Conservation (phyloP, 352 stramenopile species). For the Phytophthora ramorum region DNA sequence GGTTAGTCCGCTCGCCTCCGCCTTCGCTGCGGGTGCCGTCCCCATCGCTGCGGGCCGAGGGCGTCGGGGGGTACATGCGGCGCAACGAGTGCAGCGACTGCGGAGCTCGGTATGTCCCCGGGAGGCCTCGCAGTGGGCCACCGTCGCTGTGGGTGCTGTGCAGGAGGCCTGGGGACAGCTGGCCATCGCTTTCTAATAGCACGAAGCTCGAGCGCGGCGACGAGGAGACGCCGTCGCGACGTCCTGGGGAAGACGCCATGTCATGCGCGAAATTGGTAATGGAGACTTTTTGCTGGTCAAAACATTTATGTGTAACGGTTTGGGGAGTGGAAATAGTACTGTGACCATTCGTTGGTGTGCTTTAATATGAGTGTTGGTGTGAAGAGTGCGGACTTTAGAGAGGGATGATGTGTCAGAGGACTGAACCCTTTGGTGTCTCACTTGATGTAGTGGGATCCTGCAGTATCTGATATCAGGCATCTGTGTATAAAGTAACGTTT, state of each 20-base stretch:
- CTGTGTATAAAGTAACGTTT: not conserved
- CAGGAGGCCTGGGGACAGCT: constrained; percentile 31
- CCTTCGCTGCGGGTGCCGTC: constrained; percentile 22
- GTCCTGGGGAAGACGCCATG: constrained; percentile 26
- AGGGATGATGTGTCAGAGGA: not conserved
- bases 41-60: constrained; percentile 22
- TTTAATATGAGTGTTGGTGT: not conserved
- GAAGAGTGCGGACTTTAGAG: constrained; percentile 25
- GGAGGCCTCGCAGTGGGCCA: constrained; percentile 11
- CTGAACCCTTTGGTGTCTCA: not conserved
- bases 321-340: constrained; percentile 1
- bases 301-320: constrained; percentile 19
- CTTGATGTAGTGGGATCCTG: not conserved
- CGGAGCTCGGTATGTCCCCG: constrained; percentile 5
- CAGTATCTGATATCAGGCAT: not conserved
- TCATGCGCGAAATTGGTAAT: not conserved
- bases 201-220: constrained; percentile 72
- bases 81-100: constrained; percentile 34
- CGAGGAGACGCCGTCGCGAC: constrained; percentile 3
- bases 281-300: constrained; percentile 27
- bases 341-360: constrained; percentile 8
- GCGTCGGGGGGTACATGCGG: constrained; percentile 26
- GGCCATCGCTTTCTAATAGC: constrained; percentile 55
- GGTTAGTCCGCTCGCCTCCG: not conserved
- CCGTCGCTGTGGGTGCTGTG: constrained; percentile 32